Evolutionary conservation across 768 basidiomycete species (phyloP).

Genomic region (Cyclocybe aegerita): DNA sequence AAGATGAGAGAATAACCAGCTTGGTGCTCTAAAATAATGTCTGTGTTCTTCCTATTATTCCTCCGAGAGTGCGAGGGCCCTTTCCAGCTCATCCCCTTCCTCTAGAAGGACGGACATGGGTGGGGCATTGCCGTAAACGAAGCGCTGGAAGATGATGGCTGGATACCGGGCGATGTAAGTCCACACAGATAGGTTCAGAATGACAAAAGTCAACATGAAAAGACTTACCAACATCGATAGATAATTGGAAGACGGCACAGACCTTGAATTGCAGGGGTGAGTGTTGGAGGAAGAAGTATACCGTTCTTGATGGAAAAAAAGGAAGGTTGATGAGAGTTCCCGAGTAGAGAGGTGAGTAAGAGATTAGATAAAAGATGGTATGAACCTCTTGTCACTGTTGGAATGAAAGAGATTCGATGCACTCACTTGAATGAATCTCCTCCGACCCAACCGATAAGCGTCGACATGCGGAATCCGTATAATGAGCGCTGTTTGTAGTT

Average conservation of each 20-base stretch:
- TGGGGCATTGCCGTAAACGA: slow-evolving; percentile 72
- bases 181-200: slow-evolving; percentile 2
- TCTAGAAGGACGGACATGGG: slow-evolving; percentile 47
- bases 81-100: slow-evolving; percentile 73
- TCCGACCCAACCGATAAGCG: slow-evolving; percentile 79
- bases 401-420: background rate
- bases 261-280: slow-evolving; percentile 81
- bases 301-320: slow-evolving; percentile 44
- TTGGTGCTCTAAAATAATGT: too few species aligned
- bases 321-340: background rate
- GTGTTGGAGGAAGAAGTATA: slow-evolving; percentile 75
- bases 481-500: slow-evolving; percentile 78
- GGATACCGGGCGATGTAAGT: slow-evolving; percentile 6
- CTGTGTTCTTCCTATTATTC: slow-evolving; percentile 24
- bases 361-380: background rate
- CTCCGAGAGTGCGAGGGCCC: slow-evolving; percentile 67
- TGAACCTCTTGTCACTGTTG: too few species aligned
- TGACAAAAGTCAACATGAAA: background rate
- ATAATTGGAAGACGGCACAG: slow-evolving; percentile 82
- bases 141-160: slow-evolving; percentile 74
- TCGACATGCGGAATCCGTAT: slow-evolving; percentile 84
- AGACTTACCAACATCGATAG: slow-evolving; percentile 69
- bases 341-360: background rate
- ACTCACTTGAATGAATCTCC: slow-evolving; percentile 84
- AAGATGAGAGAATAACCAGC: too few species aligned